Conservation (phyloP, 306 rosid species). For the Cucurbita ficifolia region DNA sequence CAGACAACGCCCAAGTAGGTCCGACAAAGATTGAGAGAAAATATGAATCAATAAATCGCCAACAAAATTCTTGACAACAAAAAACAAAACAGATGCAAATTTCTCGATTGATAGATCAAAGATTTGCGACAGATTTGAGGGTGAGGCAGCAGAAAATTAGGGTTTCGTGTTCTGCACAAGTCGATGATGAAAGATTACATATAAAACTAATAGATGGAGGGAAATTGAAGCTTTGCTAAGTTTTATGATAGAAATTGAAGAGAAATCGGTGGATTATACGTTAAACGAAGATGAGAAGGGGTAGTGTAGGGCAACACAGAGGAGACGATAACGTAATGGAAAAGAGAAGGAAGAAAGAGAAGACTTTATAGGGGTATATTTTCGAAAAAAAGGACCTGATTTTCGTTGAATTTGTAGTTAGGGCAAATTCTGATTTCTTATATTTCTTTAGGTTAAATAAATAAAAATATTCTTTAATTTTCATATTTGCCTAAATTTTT, state of each 20-base stretch:
- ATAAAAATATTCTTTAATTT: too few relatives aligned
- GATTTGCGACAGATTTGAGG: background rate
- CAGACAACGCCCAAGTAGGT: background rate
- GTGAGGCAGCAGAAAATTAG: background rate
- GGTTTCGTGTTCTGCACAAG: background rate
- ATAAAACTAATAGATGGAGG: background rate
- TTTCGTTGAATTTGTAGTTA: background rate
- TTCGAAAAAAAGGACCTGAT: slow-evolving; percentile 7
- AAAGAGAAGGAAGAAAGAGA: slow-evolving; percentile 5
- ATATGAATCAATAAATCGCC: background rate
- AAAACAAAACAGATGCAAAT: background rate
- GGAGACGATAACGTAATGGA: slow-evolving; percentile 20
- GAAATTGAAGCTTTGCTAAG: background rate
- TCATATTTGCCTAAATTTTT: too few relatives aligned
- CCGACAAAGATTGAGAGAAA: background rate
- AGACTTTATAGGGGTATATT: slow-evolving; percentile 8
- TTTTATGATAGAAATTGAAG: background rate
- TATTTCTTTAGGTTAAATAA: background rate
- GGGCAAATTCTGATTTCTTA: background rate
- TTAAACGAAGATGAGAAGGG: slow-evolving; percentile 6
- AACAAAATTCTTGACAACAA: background rate
- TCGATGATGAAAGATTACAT: background rate
- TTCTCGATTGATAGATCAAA: slow-evolving; percentile 19
- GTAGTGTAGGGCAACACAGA: slow-evolving; percentile 26
- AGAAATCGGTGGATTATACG: background rate